Evolutionary conservation across 2,329 filamentous ascomycete genomes (phyloP).

Genomic region (Calycina marina): DNA sequence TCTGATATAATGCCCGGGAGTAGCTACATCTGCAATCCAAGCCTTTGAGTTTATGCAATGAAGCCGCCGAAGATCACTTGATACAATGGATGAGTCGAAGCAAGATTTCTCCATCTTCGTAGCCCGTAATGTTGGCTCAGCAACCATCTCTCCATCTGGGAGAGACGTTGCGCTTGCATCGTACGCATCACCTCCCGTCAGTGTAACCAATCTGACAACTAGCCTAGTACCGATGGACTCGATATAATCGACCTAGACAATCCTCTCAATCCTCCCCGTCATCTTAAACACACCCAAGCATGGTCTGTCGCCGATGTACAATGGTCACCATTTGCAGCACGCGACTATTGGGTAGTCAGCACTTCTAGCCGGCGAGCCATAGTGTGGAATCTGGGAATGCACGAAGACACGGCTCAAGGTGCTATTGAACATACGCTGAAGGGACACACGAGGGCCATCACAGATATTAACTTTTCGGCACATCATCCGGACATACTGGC

Average conservation of each 20-base stretch:
- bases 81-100: slow-evolving; percentile 26
- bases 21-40: no score
- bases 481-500: slow-evolving; percentile 81
- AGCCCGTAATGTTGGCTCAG: slow-evolving; percentile 60
- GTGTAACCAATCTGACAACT: not conserved
- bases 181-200: slow-evolving; percentile 23
- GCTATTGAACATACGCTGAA: slow-evolving; percentile 79
- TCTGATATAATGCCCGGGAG: no score
- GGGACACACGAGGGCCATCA: slow-evolving; percentile 77
- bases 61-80: no score
- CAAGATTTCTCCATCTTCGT: slow-evolving; percentile 71
- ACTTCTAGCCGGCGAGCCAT: slow-evolving; percentile 90
- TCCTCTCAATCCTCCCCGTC: slow-evolving; percentile 72
- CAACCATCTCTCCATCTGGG: slow-evolving; percentile 83
- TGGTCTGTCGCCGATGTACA: slow-evolving; percentile 95
- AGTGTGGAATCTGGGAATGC: slow-evolving; percentile 79
- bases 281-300: slow-evolving; percentile 73
- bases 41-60: no score
- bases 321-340: slow-evolving; percentile 83
- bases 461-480: slow-evolving; percentile 90
- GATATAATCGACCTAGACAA: slow-evolving; percentile 87
- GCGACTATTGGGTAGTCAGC: slow-evolving; percentile 87
- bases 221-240: slow-evolving; percentile 53
- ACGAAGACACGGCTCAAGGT: slow-evolving; percentile 47
- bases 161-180: slow-evolving; percentile 83